Percentiles rank a stretch among this genome's conserved stretches.
These are phyloP conservation scores for Fusarium multiceps DNA, from an alignment of 2,329 filamentous ascomycete genomes.

Conservation along the genomic window DNA sequence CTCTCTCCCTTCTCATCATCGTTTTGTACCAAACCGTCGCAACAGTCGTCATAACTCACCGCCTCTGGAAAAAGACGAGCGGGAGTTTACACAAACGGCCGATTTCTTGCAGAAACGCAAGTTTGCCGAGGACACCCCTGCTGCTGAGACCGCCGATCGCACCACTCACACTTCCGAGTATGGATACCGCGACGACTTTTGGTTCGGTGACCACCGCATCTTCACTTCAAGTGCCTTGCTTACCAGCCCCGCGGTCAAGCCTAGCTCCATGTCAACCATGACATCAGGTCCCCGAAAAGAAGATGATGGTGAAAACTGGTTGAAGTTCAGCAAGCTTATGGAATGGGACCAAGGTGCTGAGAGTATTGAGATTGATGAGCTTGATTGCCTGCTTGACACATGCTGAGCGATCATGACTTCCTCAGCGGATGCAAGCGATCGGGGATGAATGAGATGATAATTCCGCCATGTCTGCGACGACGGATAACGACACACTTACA, in stretches of 20 bases:
- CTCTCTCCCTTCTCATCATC: conserved; percentile 67
- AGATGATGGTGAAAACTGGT: conserved; percentile 54
- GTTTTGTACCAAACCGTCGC: conserved; percentile 52
- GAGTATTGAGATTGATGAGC: conserved; percentile 90
- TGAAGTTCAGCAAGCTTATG: conserved; percentile 55
- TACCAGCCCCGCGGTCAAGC: conserved; percentile 65
- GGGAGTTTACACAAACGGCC: conserved; percentile 96
- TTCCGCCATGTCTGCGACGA: conserved; percentile 43
- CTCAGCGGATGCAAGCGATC: conserved; percentile 38
- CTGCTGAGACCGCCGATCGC: conserved; percentile 48
- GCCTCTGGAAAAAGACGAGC: conserved; percentile 92
- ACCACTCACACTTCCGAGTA: conserved; percentile 48
- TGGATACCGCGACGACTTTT: conserved; percentile 60
- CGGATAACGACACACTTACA: conserved; percentile 40
- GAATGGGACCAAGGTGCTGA: conserved; percentile 81
- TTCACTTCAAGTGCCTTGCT: conserved; percentile 57
- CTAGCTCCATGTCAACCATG: conserved; percentile 43
- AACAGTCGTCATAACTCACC: conserved; percentile 79
- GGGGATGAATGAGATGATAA: conserved; percentile 38
- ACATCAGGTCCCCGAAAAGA: conserved; percentile 50
- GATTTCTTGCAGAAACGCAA: conserved; percentile 80
- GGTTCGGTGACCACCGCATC: conserved; percentile 62
- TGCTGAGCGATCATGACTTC: conserved; percentile 61
- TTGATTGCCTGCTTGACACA: conserved; percentile 85
- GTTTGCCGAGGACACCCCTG: conserved; percentile 57